Percentiles rank a stretch among this genome's conserved stretches.
These are phyloP conservation scores for Drechslerella stenobrocha DNA, from an alignment of 2,329 filamentous ascomycete species.

Conservation along the genomic window DNA sequence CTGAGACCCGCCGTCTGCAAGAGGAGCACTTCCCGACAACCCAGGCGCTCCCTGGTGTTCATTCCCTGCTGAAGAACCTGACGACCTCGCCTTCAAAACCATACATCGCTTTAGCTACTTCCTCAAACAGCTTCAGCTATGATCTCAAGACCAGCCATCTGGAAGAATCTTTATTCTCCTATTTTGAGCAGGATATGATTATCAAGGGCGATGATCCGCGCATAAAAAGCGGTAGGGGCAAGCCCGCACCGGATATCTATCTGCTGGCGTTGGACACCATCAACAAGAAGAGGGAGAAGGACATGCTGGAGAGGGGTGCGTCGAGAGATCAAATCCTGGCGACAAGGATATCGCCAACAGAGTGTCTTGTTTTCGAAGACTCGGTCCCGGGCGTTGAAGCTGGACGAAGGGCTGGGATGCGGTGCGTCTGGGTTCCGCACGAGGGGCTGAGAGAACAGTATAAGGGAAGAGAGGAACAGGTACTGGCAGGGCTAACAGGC, in stretches of 20 bases:
- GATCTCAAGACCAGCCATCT: conserved; percentile 72
- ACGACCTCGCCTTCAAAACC: conserved; percentile 59
- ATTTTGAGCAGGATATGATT: conserved; percentile 70
- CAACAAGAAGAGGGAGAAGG: conserved; percentile 65
- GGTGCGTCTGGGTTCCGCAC: conserved; percentile 90
- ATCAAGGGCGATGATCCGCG: conserved; percentile 84
- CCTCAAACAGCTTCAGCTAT: conserved; percentile 72
- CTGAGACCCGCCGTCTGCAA: conserved; percentile 67
- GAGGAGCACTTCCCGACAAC: conserved; percentile 70
- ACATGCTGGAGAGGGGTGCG: conserved; percentile 35
- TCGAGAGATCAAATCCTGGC: conserved; percentile 38
- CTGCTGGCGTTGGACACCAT: conserved; percentile 80
- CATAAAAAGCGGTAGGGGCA: conserved; percentile 78
- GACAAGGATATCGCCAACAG: conserved; percentile 70
- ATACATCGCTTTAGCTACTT: conserved; percentile 77
- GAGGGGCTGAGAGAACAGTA: conserved; percentile 75
- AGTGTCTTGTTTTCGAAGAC: conserved; percentile 96
- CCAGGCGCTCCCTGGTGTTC: conserved; percentile 78
- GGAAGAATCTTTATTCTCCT: conserved; percentile 61
- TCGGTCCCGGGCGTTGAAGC: conserved; percentile 90
- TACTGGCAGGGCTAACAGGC: conserved; percentile 79
- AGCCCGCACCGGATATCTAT: conserved; percentile 94
- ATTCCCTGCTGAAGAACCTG: conserved; percentile 67
- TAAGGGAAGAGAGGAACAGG: conserved; percentile 72
- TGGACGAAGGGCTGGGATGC: conserved; percentile 88